Evolutionary conservation across 805 yeast species (phyloP), one percentile per base, ranked within the genome.

Genomic region (Ogataea saltuana): DNA sequence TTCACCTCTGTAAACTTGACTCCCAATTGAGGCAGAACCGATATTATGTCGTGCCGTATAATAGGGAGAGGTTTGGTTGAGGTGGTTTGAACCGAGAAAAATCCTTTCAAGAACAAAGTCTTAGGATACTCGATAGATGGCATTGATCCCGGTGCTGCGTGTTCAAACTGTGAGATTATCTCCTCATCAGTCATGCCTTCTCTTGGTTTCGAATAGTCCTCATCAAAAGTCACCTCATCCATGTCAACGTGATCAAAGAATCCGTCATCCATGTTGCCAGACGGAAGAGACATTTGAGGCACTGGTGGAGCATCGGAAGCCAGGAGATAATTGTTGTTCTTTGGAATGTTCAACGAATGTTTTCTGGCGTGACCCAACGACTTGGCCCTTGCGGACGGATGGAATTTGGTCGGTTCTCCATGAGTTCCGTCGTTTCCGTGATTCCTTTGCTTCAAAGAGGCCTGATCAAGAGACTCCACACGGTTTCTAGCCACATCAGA

Each of bases 111-210:
- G 70, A 88, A 89, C 51, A 90, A 75, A 2, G 96, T 90, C 67
- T 85, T 85, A 47, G 97, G 96, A 60, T 81, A 88, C 59, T 90
- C 97, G 61, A 91, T 88, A 0, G 97, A 88, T 20, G 95, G 96
- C 97, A 90, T 89, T 12, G 85, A 67, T 42, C 87, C 88, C 2
- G 83, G 79, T 44, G 81, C 77, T 11, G 95, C 89, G 47, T 68
- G 67, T 12, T 75, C 72, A 44, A 57, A 65, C 34, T 63, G 64
- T 9, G 56, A 46, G 46, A 79, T 62, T 33, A 78, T 74, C 48
- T 74, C 71, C 22, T 68, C 70, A 49, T 78, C 82, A 2, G 76
- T 60, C 34, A 72, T 55, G 41, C 69, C 71, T 17, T 60, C 61
- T 28, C 41, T 49, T 16, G 59, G 51, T 16, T 51, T 51, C 3